A percentile compares a stretch with the other conserved stretches of the same genome.
Evolutionary conservation across 2,329 filamentous ascomycete genomes (phyloP).

Genomic region (Fusarium sp.): DNA sequence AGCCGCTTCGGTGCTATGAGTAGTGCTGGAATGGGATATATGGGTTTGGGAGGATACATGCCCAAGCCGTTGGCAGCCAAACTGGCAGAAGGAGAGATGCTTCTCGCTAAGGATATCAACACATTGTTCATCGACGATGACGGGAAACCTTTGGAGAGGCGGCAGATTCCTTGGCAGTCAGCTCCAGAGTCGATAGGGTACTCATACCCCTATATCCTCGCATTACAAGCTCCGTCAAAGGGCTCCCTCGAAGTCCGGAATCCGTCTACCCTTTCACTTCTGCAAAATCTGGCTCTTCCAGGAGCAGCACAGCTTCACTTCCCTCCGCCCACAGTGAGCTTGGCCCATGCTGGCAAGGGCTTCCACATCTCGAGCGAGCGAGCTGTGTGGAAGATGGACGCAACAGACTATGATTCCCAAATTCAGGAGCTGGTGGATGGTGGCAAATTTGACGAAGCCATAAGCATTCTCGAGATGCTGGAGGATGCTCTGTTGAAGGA

Average conservation of each 20-base stretch:
- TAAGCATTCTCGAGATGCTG: constrained; percentile 88
- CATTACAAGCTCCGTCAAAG: constrained; percentile 84
- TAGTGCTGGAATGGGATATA: constrained; percentile 93
- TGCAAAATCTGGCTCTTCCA: constrained; percentile 86
- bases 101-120: constrained; percentile 98
- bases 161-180: constrained; percentile 90
- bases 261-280: constrained; percentile 87
- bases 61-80: constrained; percentile 90
- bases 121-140: constrained; percentile 90
- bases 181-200: constrained; percentile 94
- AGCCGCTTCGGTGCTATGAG: constrained; percentile 86
- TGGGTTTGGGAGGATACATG: constrained; percentile 91
- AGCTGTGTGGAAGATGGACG: constrained; percentile 95
- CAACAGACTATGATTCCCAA: constrained; percentile 90
- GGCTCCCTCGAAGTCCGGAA: constrained; percentile 91
- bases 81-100: constrained; percentile 83
- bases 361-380: constrained; percentile 94
- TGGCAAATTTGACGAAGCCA: constrained; percentile 86
- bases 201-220: constrained; percentile 94
- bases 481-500: constrained; percentile 90
- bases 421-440: constrained; percentile 83
- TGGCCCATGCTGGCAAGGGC: constrained; percentile 96
- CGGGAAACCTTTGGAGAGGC: constrained; percentile 83
- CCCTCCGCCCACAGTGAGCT: constrained; percentile 88
- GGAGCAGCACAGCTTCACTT: constrained; percentile 90